Evolutionary conservation across 306 rosid genomes (phyloP), one percentile per base, ranked within the genome.

Genomic region (Hylodesmum podocarpum): DNA sequence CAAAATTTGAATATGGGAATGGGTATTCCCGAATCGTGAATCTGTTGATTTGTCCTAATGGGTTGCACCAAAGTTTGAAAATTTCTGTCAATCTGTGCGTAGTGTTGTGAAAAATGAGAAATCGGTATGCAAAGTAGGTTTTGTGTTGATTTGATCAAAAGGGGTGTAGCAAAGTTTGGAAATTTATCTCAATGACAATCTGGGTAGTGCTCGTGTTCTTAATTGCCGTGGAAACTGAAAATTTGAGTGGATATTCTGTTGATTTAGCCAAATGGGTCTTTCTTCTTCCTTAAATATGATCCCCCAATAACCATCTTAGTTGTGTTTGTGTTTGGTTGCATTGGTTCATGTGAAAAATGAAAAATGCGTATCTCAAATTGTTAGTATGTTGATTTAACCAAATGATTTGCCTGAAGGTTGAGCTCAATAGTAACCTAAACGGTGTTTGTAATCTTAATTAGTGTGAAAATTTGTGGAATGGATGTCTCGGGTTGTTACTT

Each of bases 121-220:
- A 25, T 8, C 40, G 19, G 53, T 36, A 22, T 34, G 14, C 10
- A 51, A 3, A 59, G 37, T 25, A 33, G 5, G 24, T 63, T 8
- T 24, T 33, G 8, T 25, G 7, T 55, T 54, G 36, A 57, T 34
- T 40, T 55, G 1, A 43, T 39, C 47, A 18, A 74, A 44, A 13
- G 57, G 84, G 25, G 28, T 66, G 43, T 67, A 22, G 54, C 24
- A 19, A 40, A 39, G 24, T 46, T 70, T 57, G 58, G 66, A 67
- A 67, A 58, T 68, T 81, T 81, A 57, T n/a, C 43, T 81, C 75
- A 27, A 44, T 46, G 4, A 28, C 55, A 14, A 70, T 65, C 16
- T 40, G 51, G 18, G 10, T 71, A 15, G 67, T 79, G 79, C 31
- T 78, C 51, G 8, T 53, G n/a, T 18, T 27, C 47, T 43, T 44